phyloP scores from a whole-genome alignment of 768 basidiomycete genomes.

The Suillus placidus region DNA sequence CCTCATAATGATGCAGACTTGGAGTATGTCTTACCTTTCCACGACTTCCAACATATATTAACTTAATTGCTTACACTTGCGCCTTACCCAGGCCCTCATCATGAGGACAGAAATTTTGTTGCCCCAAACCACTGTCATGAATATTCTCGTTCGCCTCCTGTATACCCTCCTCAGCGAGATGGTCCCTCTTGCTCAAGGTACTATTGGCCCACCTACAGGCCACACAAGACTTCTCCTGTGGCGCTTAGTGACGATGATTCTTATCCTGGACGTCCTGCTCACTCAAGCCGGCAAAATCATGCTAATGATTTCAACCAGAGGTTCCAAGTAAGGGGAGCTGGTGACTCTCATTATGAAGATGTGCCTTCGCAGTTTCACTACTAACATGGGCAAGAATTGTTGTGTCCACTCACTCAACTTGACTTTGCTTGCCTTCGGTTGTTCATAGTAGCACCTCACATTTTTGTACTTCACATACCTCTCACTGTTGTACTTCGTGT shows the following conservation, averaged over 20 bases:
- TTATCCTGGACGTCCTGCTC: background rate
- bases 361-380: background rate
- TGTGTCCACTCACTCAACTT: background rate
- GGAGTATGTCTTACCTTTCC: background rate
- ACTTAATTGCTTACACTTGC: background rate
- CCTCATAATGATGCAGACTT: background rate
- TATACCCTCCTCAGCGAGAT: background rate
- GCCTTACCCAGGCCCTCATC: background rate
- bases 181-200: background rate
- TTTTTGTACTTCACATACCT: too few relatives aligned
- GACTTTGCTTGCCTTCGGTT: too few relatives aligned
- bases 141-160: background rate
- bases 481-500: too few relatives aligned
- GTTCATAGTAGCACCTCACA: too few relatives aligned
- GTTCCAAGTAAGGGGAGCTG: background rate
- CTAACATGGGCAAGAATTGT: background rate
- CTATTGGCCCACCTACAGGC: background rate
- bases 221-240: background rate
- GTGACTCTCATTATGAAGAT: background rate
- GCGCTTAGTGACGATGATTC: background rate
- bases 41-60: background rate
- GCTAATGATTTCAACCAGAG: background rate
- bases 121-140: background rate
- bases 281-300: background rate
- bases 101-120: background rate